Evolutionary conservation across 345 rosid genomes (phyloP).

Genomic region (Lepidium africanum): DNA sequence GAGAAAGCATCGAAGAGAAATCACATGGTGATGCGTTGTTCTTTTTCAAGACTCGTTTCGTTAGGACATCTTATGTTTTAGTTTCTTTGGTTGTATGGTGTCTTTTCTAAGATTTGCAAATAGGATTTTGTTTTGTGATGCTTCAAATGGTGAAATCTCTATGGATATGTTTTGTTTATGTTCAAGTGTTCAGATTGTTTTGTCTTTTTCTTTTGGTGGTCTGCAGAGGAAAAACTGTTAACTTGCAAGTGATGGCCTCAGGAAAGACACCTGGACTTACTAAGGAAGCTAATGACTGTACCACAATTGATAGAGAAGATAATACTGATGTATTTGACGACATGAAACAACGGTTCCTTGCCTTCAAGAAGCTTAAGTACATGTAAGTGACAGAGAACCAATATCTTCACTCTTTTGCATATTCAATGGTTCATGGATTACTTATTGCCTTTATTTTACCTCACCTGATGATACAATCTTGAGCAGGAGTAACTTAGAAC

Average conservation of each 20-base stretch:
- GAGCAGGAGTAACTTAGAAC: conserved; percentile 65
- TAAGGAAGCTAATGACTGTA: conserved; percentile 22
- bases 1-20: background rate
- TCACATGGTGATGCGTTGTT: background rate
- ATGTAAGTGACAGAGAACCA: conserved; percentile 36
- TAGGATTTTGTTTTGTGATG: background rate
- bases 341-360: conserved; percentile 61
- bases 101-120: background rate
- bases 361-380: conserved; percentile 64
- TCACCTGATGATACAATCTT: conserved; percentile 1
- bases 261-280: conserved; percentile 24
- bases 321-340: conserved; percentile 46
- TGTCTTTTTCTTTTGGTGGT: background rate
- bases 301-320: conserved; percentile 11
- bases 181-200: background rate
- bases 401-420: conserved; percentile 9
- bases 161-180: background rate
- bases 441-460: background rate
- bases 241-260: conserved; percentile 24
- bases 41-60: background rate
- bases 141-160: background rate
- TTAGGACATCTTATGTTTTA: background rate
- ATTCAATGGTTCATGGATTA: conserved; percentile 23
- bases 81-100: background rate
- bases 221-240: conserved; percentile 12